Evolutionary conservation across 2,329 filamentous ascomycete species (phyloP).

Genomic region (Xylariaceae sp.): DNA sequence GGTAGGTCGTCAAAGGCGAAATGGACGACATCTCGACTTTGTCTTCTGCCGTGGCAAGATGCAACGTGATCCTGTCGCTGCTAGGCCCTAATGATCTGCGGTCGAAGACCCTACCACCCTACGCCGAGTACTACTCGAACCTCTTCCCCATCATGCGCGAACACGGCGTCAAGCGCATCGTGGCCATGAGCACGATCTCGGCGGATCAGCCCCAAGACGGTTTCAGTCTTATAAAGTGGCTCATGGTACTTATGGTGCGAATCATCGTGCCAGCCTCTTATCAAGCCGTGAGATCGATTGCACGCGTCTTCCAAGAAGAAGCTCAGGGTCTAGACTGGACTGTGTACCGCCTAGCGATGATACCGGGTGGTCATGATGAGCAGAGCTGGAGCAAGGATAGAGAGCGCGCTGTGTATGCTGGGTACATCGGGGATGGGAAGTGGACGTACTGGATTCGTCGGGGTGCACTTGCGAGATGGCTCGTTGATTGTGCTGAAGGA

Average conservation of each 20-base stretch:
- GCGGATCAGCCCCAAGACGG: constrained; percentile 6
- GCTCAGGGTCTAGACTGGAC: constrained; percentile 13
- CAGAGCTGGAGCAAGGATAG: constrained; percentile 35
- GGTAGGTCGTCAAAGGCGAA: constrained; percentile 32
- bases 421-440: constrained; percentile 23
- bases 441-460: constrained; percentile 24
- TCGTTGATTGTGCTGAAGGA: constrained; percentile 33
- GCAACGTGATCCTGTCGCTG: constrained; percentile 26
- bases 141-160: constrained; percentile 1
- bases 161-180: constrained; percentile 11
- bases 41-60: constrained; percentile 16
- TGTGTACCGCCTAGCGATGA: constrained; percentile 15
- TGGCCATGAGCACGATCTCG: constrained; percentile 12
- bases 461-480: constrained; percentile 33
- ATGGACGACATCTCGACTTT: constrained; percentile 25
- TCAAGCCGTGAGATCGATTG: constrained; percentile 3
- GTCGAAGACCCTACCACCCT: constrained; percentile 5
- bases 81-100: constrained; percentile 23
- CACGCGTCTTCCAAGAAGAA: constrained; percentile 7
- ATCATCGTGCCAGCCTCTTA: background rate
- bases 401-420: constrained; percentile 27
- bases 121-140: constrained; percentile 20
- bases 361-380: constrained; percentile 33
- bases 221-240: constrained; percentile 1
- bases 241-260: constrained; percentile 6